These are phyloP conservation scores for Amylocystis lapponica DNA, from an alignment of 768 basidiomycete species.

Conservation along the genomic window DNA sequence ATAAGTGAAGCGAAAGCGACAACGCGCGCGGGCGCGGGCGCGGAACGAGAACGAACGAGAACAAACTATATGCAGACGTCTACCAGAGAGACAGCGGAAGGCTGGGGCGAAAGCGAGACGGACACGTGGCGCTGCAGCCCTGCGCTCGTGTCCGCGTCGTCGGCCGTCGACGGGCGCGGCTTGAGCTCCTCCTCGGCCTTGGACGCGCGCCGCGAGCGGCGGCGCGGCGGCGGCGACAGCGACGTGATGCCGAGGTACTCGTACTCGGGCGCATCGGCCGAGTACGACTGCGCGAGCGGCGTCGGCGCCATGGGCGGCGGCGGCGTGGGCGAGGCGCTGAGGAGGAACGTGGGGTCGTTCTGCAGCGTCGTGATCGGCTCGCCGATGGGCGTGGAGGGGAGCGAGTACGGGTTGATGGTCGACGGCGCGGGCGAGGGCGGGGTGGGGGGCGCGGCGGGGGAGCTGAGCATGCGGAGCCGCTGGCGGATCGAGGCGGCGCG, in stretches of 20 bases:
- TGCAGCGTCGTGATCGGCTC: conserved; percentile 51
- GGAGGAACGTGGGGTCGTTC: conserved; percentile 59
- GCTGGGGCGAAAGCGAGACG: conserved; percentile 1
- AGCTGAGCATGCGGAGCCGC: conserved; percentile 63
- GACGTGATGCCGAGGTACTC: conserved; percentile 47
- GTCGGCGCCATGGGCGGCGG: conserved; percentile 12
- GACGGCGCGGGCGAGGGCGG: conserved; percentile 21
- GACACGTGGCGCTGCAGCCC: neutral
- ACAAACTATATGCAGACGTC: too few species aligned
- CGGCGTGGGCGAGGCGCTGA: conserved; percentile 30
- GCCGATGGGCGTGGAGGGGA: conserved; percentile 47
- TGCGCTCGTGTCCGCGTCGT: neutral
- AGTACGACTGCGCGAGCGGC: conserved; percentile 24
- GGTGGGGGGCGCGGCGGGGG: conserved; percentile 38
- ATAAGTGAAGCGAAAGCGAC: too few species aligned
- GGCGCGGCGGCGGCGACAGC: conserved; percentile 60
- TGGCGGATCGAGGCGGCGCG: conserved; percentile 37
- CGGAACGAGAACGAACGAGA: too few species aligned
- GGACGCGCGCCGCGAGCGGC: conserved; percentile 45
- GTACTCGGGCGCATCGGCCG: conserved; percentile 24
- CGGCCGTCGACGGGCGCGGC: neutral
- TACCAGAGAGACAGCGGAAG: conserved; percentile 5
- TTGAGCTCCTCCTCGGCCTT: conserved; percentile 3
- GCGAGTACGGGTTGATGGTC: conserved; percentile 25
- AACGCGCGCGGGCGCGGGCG: too few species aligned